phyloP scores from a whole-genome alignment of 768 basidiomycete species.

The Mycena olivaceomarginata region DNA sequence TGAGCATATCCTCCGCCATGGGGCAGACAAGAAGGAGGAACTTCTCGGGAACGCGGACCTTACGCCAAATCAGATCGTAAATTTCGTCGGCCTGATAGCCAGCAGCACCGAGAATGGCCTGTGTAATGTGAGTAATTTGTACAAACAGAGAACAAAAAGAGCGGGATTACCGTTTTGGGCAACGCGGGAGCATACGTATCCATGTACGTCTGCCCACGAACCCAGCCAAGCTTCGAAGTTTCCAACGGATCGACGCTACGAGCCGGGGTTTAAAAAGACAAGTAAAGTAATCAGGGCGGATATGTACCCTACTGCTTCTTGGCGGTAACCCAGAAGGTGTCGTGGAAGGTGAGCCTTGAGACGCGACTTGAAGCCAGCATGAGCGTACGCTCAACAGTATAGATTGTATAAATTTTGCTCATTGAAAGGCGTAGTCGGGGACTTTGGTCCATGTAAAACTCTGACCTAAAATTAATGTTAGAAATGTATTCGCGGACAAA shows the following conservation, averaged over 20 bases:
- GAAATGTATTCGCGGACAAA: neutral
- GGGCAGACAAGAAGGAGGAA: conserved; percentile 52
- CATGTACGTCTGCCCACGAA: conserved; percentile 18
- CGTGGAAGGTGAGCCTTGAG: conserved; percentile 50
- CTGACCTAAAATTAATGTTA: neutral
- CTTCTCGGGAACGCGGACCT: conserved; percentile 49
- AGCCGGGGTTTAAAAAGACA: too few relatives aligned
- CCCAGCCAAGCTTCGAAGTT: conserved; percentile 9
- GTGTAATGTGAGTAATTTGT: neutral
- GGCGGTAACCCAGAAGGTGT: conserved; percentile 48
- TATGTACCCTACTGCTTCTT: conserved; percentile 39
- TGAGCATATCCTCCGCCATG: conserved; percentile 50
- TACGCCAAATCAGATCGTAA: conserved; percentile 51
- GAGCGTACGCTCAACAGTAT: conserved; percentile 38
- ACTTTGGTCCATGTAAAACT: conserved; percentile 42
- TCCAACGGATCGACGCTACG: too few relatives aligned
- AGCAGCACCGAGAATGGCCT: conserved; percentile 52
- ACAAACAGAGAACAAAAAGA: neutral
- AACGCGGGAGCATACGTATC: conserved; percentile 25
- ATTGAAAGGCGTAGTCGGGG: conserved; percentile 44
- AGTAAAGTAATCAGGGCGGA: too few relatives aligned
- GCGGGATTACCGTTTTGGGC: neutral
- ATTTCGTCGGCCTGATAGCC: conserved; percentile 48
- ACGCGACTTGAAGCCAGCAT: conserved; percentile 43
- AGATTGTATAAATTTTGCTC: conserved; percentile 43